These are phyloP conservation scores for Auricularia cornea DNA, from an alignment of 768 basidiomycete genomes.

Conservation along the genomic window DNA sequence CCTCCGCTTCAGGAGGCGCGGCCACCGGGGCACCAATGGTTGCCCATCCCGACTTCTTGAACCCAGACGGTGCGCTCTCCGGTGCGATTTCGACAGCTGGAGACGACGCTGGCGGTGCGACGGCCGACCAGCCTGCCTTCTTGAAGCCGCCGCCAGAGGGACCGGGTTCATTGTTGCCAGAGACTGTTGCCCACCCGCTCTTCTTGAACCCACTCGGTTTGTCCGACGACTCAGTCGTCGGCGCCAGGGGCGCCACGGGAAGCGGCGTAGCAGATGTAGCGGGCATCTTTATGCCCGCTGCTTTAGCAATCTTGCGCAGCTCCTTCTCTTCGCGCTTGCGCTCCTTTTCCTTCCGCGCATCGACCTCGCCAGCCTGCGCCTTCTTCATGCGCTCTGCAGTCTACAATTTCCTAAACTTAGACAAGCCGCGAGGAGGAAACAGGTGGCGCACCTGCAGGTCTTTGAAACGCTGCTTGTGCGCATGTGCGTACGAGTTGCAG, in stretches of 20 bases:
- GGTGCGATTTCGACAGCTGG: background rate
- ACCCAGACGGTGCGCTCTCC: background rate
- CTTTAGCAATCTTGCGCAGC: constrained; percentile 73
- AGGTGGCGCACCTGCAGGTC: constrained; percentile 68
- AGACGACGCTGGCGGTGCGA: constrained; percentile 11
- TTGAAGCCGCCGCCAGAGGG: constrained; percentile 3
- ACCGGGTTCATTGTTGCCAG: constrained; percentile 13
- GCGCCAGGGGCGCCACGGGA: constrained; percentile 8
- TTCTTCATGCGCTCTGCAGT: constrained; percentile 25
- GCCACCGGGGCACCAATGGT: no score
- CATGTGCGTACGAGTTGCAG: constrained; percentile 82
- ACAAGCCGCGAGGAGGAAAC: background rate
- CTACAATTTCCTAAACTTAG: background rate
- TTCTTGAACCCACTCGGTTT: constrained; percentile 31
- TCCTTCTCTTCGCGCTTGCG: constrained; percentile 80
- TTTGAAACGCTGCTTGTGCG: constrained; percentile 72
- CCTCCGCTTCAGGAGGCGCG: no score
- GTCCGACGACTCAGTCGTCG: constrained; percentile 9
- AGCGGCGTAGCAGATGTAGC: constrained; percentile 18
- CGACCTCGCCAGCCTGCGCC: constrained; percentile 50
- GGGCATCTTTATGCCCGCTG: constrained; percentile 63
- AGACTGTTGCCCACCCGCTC: constrained; percentile 44
- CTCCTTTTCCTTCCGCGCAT: constrained; percentile 78
- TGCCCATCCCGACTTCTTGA: no score
- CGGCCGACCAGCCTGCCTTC: constrained; percentile 13